Evolutionary conservation across 352 stramenopile genomes (phyloP).

Genomic region (Pelagophyceae sp.): DNA sequence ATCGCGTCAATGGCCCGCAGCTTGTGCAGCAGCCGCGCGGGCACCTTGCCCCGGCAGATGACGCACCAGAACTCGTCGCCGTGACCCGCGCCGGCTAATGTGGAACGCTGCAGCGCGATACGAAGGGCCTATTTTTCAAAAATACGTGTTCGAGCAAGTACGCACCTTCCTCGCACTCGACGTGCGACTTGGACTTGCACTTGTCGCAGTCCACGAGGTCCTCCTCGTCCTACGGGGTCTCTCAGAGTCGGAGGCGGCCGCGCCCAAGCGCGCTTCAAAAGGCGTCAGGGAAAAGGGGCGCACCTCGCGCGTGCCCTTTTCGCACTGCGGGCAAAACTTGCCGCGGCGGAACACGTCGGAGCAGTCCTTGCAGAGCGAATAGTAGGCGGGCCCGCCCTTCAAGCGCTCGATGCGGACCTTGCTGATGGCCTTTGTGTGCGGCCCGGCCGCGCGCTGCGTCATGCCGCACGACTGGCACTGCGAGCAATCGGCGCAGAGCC

Average conservation of each 20-base stretch:
- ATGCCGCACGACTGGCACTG: not conserved
- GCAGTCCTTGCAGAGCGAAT: not conserved
- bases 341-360: not conserved
- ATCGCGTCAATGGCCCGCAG: slow-evolving; percentile 41
- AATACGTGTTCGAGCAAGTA: too few relatives aligned
- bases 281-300: too few relatives aligned
- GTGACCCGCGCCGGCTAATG: slow-evolving; percentile 28
- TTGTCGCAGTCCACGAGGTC: slow-evolving; percentile 46
- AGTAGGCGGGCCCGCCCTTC: not conserved
- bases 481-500: slow-evolving; percentile 11
- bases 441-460: not conserved
- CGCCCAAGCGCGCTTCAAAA: too few relatives aligned
- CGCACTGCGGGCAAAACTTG: not conserved
- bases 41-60: not conserved
- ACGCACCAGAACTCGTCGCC: not conserved
- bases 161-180: slow-evolving; percentile 36
- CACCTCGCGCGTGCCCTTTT: not conserved
- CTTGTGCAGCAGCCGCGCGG: slow-evolving; percentile 20
- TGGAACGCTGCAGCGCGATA: too few relatives aligned
- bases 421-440: not conserved
- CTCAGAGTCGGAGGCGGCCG: too few relatives aligned
- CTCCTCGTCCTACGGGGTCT: slow-evolving; percentile 23
- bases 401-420: not conserved
- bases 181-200: slow-evolving; percentile 44
- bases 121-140: too few relatives aligned